Evolutionary conservation across 208 protist species (phyloP).

Genomic region (Trypanosoma caninum): DNA sequence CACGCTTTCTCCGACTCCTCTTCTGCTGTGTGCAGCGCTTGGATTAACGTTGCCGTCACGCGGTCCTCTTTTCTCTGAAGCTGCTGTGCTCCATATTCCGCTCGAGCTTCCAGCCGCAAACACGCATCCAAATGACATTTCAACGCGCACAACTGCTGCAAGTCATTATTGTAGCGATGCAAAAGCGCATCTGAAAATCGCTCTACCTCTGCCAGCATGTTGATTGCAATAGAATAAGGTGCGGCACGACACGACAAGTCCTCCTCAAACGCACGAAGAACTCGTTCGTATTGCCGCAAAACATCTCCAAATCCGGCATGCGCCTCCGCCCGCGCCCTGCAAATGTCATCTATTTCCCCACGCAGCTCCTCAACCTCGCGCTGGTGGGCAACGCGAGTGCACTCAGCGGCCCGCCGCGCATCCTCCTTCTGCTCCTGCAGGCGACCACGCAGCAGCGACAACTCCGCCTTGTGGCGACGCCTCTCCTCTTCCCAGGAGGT

Average conservation of each 20-base stretch:
- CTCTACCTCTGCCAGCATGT: conserved; percentile 36
- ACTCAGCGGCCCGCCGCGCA: neutral
- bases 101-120: neutral
- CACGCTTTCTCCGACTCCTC: neutral
- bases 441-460: neutral
- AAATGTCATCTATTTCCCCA: neutral
- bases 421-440: conserved; percentile 9
- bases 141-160: neutral
- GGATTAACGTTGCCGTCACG: neutral
- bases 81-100: neutral
- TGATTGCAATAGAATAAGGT: conserved; percentile 30
- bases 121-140: neutral
- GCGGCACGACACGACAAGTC: conserved; percentile 25
- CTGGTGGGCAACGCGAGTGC: neutral
- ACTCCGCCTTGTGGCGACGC: conserved; percentile 7
- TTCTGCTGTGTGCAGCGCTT: neutral
- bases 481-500: conserved; percentile 2
- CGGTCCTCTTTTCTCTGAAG: neutral
- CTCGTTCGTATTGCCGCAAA: conserved; percentile 27
- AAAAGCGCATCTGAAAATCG: conserved; percentile 33
- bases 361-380: conserved; percentile 2
- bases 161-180: conserved; percentile 27
- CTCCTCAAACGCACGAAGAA: conserved; percentile 29
- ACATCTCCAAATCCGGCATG: conserved; percentile 13
- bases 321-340: neutral